These are phyloP conservation scores for Schizopora paradoxa DNA, from an alignment of 1,284 basidiomycete genomes.

Conservation along the genomic window DNA sequence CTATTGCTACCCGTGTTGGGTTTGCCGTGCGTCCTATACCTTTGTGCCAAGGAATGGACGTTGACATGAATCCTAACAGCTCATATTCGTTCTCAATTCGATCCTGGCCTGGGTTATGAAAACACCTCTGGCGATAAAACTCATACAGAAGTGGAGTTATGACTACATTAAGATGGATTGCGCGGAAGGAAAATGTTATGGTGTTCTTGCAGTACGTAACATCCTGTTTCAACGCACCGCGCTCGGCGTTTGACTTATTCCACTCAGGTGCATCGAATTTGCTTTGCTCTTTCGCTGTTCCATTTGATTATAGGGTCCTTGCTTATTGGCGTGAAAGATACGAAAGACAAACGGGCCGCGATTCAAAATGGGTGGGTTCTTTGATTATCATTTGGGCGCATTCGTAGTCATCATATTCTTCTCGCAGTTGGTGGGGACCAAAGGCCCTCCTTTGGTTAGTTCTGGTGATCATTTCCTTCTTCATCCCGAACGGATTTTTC, in stretches of 20 bases:
- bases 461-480: slow-evolving; percentile 78
- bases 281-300: slow-evolving; percentile 89
- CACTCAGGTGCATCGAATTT: slow-evolving; percentile 87
- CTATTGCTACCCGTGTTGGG: slow-evolving; percentile 95
- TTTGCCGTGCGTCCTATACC: slow-evolving; percentile 68
- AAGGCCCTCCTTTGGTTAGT: slow-evolving; percentile 86
- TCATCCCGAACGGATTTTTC: slow-evolving; percentile 92
- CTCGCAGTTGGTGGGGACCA: slow-evolving; percentile 92
- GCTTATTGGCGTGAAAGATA: slow-evolving; percentile 86
- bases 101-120: slow-evolving; percentile 96
- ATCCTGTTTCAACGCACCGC: neutral
- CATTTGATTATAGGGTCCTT: slow-evolving; percentile 78
- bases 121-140: slow-evolving; percentile 81
- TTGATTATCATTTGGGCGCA: neutral
- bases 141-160: slow-evolving; percentile 89
- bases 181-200: slow-evolving; percentile 89
- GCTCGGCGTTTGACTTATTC: neutral
- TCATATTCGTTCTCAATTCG: slow-evolving; percentile 96
- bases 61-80: slow-evolving; percentile 37
- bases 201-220: slow-evolving; percentile 82
- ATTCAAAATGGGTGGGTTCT: slow-evolving; percentile 86
- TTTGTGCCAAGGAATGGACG: slow-evolving; percentile 3
- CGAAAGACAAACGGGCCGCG: slow-evolving; percentile 85
- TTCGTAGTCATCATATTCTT: slow-evolving; percentile 6
- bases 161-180: slow-evolving; percentile 99